phyloP scores from a whole-genome alignment of 495 filamentous ascomycete genomes.

The Talaromyces proteolyticus region DNA sequence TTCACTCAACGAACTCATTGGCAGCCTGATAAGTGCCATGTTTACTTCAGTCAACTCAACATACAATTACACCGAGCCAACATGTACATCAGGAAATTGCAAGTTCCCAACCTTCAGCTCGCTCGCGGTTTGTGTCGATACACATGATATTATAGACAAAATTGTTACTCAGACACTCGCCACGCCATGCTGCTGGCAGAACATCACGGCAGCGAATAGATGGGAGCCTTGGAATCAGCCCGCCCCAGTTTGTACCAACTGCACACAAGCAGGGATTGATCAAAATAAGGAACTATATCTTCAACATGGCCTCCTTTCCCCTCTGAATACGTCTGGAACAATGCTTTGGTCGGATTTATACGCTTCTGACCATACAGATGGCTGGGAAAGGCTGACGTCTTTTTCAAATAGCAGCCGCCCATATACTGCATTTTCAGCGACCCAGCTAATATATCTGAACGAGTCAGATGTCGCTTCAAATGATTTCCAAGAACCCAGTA shows the following conservation, averaged over 20 bases:
- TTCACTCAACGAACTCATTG: neutral
- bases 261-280: neutral
- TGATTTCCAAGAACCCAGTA: neutral
- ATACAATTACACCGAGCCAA: neutral
- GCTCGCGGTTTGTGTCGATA: slow-evolving; percentile 1
- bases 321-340: no score
- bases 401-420: neutral
- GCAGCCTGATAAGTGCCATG: slow-evolving; percentile 1
- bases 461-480: neutral
- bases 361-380: neutral
- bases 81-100: neutral
- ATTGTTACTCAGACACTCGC: neutral
- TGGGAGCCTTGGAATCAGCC: neutral
- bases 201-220: neutral
- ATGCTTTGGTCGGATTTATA: no score
- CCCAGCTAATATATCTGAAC: neutral
- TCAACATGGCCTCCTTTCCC: no score
- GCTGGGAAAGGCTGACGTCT: neutral
- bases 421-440: neutral
- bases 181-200: neutral
- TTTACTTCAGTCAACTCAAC: neutral
- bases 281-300: neutral
- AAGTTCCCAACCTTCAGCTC: neutral
- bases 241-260: neutral
- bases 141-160: neutral